These are phyloP conservation scores for Verticillium zaregamsianum DNA, from an alignment of 2,329 filamentous ascomycete genomes.

Conservation along the genomic window DNA sequence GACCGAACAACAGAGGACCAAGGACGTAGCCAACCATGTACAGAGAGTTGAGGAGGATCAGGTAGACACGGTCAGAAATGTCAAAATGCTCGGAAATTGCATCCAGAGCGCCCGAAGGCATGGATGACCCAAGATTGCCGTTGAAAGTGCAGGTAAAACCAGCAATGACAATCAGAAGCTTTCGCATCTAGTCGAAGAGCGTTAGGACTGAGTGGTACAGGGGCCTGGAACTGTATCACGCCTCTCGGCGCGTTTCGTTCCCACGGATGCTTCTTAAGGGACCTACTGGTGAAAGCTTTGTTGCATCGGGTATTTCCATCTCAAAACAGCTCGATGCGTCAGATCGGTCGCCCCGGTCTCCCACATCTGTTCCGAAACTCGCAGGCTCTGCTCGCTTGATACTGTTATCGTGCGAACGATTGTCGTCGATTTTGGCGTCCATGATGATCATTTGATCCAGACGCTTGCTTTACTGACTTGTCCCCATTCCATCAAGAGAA, in stretches of 20 bases:
- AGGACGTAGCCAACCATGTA: slow-evolving; percentile 62
- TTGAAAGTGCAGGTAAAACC: slow-evolving; percentile 53
- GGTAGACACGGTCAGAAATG: slow-evolving; percentile 40
- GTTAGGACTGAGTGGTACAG: not conserved
- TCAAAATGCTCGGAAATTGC: slow-evolving; percentile 55
- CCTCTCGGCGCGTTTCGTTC: too few species aligned
- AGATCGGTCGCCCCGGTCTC: slow-evolving; percentile 12
- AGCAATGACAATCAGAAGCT: slow-evolving; percentile 27
- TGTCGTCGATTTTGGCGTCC: too few species aligned
- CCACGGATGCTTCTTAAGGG: too few species aligned
- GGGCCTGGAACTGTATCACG: not conserved
- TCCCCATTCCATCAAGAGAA: too few species aligned
- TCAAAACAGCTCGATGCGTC: slow-evolving; percentile 5
- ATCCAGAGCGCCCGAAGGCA: slow-evolving; percentile 59
- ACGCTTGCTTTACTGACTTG: too few species aligned
- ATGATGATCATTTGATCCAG: too few species aligned
- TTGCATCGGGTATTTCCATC: slow-evolving; percentile 18
- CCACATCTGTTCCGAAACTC: not conserved
- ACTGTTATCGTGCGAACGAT: not conserved
- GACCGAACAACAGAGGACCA: slow-evolving; percentile 59
- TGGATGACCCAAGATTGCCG: slow-evolving; percentile 60
- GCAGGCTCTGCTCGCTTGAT: not conserved
- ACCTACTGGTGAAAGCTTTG: slow-evolving; percentile 24
- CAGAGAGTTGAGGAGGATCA: slow-evolving; percentile 57
- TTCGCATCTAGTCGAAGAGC: slow-evolving; percentile 15